Evolutionary conservation across 768 basidiomycete species (phyloP), one percentile per base, ranked within the genome.

Genomic region (Lentinula sp.): DNA sequence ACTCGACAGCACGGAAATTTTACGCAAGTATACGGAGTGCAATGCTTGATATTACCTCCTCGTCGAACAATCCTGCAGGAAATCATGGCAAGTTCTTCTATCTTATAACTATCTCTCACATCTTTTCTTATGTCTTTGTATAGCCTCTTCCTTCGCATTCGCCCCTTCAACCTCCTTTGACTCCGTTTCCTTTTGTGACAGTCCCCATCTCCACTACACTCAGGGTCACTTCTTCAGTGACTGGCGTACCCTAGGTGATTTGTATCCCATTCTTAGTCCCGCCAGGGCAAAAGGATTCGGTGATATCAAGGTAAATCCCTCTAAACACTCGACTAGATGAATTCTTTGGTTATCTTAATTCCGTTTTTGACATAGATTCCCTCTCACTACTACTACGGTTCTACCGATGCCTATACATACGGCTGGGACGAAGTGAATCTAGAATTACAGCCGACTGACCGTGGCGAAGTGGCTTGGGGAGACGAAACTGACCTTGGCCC

Each of bases 201-300:
- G 84, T 37, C 94, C 96, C 0, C 89, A 91, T 75, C 87, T 90
- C 18, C 94, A 89, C 65, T 87, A 90, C 68, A 81, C 82, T 33
- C 97, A 98, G 70, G 95, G 95, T 10, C 95, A 94, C 73, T 98
- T 97, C 74, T 98, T 97, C 82, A 93, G 92, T 16, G 96, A 99
- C 73, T 97, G 93, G 91, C 80, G 95, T 20, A 90, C 89, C 0
- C 87, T 98, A 61, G 84, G 90, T 10, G 84, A 84, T 1, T 79
- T 96, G n/a, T 95, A 92, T 72, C 97, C 97, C 6, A 84, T 99
- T 33, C 91, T 99, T 74, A 95, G 93, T 2, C 95, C 96, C 2
- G 91, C 94, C 0, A 93, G 90, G 68, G 87, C 89, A 0, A 77
- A 78, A 43, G 94, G 97, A 0, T 98, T 89, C 70, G 76, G 85